phyloP scores from a whole-genome alignment of 352 stramenopile genomes.

The Globisporangium emineosum region DNA sequence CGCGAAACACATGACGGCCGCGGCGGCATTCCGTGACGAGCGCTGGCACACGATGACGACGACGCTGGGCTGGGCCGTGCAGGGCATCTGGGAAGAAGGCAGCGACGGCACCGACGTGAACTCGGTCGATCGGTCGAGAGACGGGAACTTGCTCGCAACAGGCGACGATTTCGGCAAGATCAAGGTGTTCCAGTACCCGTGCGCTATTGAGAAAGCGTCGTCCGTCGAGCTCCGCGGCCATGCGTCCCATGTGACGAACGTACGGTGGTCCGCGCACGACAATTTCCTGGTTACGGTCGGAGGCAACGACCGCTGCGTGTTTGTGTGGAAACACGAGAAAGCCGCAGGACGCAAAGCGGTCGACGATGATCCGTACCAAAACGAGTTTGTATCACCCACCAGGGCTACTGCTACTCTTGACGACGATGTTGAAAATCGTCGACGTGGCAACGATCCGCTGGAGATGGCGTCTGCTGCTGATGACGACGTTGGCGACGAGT shows the following conservation, averaged over 20 bases:
- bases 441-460: conserved; percentile 26
- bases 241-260: conserved; percentile 78
- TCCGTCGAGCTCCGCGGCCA: conserved; percentile 64
- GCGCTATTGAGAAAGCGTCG: conserved; percentile 48
- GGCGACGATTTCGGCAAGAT: conserved; percentile 85
- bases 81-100: conserved; percentile 85
- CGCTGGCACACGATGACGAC: conserved; percentile 89
- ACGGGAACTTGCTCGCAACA: conserved; percentile 59
- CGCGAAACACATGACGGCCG: conserved; percentile 66
- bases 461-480: conserved; percentile 21
- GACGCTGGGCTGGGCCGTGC: conserved; percentile 86
- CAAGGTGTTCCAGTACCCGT: conserved; percentile 88
- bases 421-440: background rate
- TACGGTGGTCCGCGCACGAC: conserved; percentile 62
- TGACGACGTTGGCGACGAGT: conserved; percentile 76
- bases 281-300: conserved; percentile 64
- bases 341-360: background rate
- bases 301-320: conserved; percentile 76
- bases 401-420: background rate
- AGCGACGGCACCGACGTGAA: conserved; percentile 85
- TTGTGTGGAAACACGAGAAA: conserved; percentile 67
- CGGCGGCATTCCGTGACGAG: conserved; percentile 81
- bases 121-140: conserved; percentile 58
- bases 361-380: conserved; percentile 5
- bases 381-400: background rate